Evolutionary conservation across 768 basidiomycete genomes (phyloP).

Genomic region (Dacryopinax primogenitus): DNA sequence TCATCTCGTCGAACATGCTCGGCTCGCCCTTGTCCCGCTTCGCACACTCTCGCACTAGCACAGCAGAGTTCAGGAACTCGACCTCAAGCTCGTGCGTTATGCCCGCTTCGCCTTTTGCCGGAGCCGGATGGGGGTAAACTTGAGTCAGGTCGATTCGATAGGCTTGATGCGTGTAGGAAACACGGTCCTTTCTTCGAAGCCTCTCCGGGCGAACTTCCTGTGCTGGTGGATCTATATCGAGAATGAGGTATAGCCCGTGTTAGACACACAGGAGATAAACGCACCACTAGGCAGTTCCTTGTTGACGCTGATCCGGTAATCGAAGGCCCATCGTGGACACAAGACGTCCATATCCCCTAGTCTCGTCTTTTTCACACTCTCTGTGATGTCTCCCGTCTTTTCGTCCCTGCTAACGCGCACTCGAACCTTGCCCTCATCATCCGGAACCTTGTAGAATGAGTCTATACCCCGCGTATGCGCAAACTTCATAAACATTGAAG

Average conservation of each 20-base stretch:
- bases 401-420: conserved; percentile 77
- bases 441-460: conserved; percentile 43
- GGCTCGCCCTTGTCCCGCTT: conserved; percentile 48
- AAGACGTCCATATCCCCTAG: conserved; percentile 80
- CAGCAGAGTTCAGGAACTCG: conserved; percentile 56
- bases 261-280: background rate
- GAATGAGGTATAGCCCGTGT: background rate
- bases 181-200: conserved; percentile 63
- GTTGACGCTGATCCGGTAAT: conserved; percentile 89
- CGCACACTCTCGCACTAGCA: conserved; percentile 57
- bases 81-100: conserved; percentile 66
- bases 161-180: conserved; percentile 89
- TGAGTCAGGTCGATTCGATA: conserved; percentile 90
- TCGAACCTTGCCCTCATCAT: conserved; percentile 29
- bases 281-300: conserved; percentile 73
- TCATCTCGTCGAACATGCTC: conserved; percentile 78
- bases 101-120: background rate
- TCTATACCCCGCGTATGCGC: conserved; percentile 67
- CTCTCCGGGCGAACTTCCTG: conserved; percentile 12
- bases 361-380: conserved; percentile 65
- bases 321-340: conserved; percentile 66
- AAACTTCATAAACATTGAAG: conserved; percentile 51
- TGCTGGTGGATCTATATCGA: conserved; percentile 16
- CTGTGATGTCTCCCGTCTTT: conserved; percentile 50
- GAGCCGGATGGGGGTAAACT: conserved; percentile 36